These are phyloP conservation scores for Apiotrichum laibachii DNA, from an alignment of 1,284 basidiomycete species.

Conservation along the genomic window DNA sequence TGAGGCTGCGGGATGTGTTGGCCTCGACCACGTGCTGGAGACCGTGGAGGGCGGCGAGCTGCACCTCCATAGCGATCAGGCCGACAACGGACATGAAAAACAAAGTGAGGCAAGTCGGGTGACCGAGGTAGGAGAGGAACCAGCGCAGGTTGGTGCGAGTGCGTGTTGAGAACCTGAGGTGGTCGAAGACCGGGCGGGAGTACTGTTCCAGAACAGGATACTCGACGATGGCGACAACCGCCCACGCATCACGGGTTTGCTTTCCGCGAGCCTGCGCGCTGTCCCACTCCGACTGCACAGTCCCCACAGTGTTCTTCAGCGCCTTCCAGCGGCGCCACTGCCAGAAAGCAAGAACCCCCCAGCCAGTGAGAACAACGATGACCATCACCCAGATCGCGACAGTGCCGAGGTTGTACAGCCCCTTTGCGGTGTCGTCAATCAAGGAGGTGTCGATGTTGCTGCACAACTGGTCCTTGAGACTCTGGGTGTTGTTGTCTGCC, in stretches of 20 bases:
- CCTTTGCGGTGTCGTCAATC: conserved; percentile 74
- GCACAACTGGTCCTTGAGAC: conserved; percentile 57
- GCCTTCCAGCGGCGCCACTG: conserved; percentile 49
- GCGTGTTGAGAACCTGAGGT: conserved; percentile 22
- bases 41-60: conserved; percentile 71
- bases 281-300: conserved; percentile 38
- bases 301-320: conserved; percentile 37
- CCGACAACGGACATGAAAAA: conserved; percentile 88
- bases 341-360: conserved; percentile 43
- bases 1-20: conserved; percentile 60
- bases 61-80: conserved; percentile 80
- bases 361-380: conserved; percentile 44
- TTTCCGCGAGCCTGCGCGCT: conserved; percentile 12
- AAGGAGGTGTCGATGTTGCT: conserved; percentile 71
- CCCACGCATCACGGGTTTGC: conserved; percentile 35
- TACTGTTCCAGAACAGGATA: conserved; percentile 47
- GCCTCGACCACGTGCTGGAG: conserved; percentile 64
- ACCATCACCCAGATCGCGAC: conserved; percentile 69
- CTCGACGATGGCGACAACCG: conserved; percentile 46
- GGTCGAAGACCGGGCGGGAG: conserved; percentile 25
- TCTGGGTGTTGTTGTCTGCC: conserved; percentile 22
- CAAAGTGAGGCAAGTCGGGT: conserved; percentile 82
- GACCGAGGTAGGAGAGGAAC: conserved; percentile 75
- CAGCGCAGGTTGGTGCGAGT: conserved; percentile 46
- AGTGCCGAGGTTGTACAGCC: conserved; percentile 70